Evolutionary conservation across 1,284 basidiomycete species (phyloP).

Genomic region (Rhodotorula sp.): DNA sequence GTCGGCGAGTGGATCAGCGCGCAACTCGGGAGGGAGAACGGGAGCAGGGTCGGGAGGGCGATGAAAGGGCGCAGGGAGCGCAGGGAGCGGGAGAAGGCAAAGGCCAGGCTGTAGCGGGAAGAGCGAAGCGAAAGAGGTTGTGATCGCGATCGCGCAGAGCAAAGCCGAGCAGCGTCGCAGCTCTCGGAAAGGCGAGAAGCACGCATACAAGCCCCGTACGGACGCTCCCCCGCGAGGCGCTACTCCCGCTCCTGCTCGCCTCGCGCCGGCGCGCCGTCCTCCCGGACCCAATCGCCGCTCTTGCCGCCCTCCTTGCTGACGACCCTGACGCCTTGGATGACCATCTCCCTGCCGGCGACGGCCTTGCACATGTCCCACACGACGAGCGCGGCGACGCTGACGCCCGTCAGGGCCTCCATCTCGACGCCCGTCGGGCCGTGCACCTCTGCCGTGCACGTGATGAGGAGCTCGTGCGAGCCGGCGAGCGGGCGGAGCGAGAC

Average conservation of each 20-base stretch:
- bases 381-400: constrained; percentile 73
- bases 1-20: constrained; percentile 80
- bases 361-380: constrained; percentile 94
- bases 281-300: constrained; percentile 59
- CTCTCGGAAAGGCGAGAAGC: no score
- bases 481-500: constrained; percentile 57
- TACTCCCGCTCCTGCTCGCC: neutral
- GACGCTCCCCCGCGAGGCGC: no score
- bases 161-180: no score
- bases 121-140: no score
- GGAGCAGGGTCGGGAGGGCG: constrained; percentile 79
- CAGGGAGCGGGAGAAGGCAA: constrained; percentile 8
- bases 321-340: constrained; percentile 63
- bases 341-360: constrained; percentile 79
- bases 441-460: constrained; percentile 68
- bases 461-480: constrained; percentile 60
- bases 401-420: constrained; percentile 89
- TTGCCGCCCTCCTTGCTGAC: constrained; percentile 70
- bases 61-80: constrained; percentile 51
- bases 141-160: no score
- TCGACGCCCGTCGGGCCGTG: constrained; percentile 84
- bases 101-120: neutral
- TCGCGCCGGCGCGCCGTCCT: neutral
- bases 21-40: constrained; percentile 66
- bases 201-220: no score